These are phyloP conservation scores for Orobanche coerulescens DNA, from an alignment of 257 asterid species.

Conservation along the genomic window DNA sequence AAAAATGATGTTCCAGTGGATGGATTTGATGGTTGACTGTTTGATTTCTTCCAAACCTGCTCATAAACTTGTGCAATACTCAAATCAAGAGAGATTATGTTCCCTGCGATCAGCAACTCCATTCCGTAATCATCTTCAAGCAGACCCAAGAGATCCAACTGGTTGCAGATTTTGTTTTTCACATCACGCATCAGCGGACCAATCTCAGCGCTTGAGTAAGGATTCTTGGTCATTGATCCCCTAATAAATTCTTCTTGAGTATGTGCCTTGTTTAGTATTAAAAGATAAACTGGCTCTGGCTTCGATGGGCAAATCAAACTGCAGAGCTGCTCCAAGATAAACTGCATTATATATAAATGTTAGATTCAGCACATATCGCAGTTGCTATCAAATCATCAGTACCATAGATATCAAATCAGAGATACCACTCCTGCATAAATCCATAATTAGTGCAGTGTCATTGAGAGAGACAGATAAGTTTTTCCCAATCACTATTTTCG, in stretches of 20 bases:
- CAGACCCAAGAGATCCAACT: constrained; percentile 93
- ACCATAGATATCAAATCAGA: neutral
- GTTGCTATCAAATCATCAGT: neutral
- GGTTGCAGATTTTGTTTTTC: constrained; percentile 95
- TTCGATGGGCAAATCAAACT: constrained; percentile 92
- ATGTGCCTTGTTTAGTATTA: constrained; percentile 89
- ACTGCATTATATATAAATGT: constrained; percentile 36
- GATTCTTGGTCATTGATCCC: constrained; percentile 99
- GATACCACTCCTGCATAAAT: neutral
- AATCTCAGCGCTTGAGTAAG: constrained; percentile 92
- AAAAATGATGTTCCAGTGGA: constrained; percentile 64
- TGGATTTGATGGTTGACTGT: constrained; percentile 58
- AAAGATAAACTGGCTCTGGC: constrained; percentile 75
- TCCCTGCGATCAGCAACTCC: constrained; percentile 96
- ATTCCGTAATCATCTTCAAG: constrained; percentile 96
- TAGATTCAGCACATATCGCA: constrained; percentile 14
- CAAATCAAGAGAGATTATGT: constrained; percentile 89
- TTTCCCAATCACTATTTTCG: neutral
- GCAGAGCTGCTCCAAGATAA: constrained; percentile 98
- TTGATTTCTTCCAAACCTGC: constrained; percentile 95
- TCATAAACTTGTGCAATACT: constrained; percentile 90
- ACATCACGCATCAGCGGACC: constrained; percentile 99
- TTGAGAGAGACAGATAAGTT: neutral
- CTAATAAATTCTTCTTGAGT: constrained; percentile 98
- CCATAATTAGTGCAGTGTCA: neutral